These are phyloP conservation scores for Bondarzewia mesenterica DNA, from an alignment of 1,284 basidiomycete genomes.

Conservation along the genomic window DNA sequence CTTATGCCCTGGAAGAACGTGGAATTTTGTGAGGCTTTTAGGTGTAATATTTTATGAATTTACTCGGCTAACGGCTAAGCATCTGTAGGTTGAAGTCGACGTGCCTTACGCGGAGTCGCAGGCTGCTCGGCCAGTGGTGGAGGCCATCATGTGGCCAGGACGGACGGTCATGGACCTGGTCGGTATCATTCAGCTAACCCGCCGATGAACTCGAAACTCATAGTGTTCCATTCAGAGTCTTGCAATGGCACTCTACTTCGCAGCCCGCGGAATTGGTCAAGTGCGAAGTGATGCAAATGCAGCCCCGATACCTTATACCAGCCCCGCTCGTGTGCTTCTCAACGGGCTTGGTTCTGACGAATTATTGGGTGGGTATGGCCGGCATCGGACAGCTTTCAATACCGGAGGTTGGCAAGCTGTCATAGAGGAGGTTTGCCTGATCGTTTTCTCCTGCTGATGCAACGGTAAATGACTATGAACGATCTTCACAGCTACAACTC, in stretches of 20 bases:
- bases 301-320: slow-evolving; percentile 48
- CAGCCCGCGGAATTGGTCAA: slow-evolving; percentile 69
- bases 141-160: slow-evolving; percentile 76
- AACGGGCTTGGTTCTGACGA: slow-evolving; percentile 96
- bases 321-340: slow-evolving; percentile 76
- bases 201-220: too few species aligned
- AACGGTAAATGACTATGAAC: not conserved
- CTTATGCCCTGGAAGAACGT: slow-evolving; percentile 67
- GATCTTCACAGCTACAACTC: slow-evolving; percentile 64
- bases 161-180: slow-evolving; percentile 91
- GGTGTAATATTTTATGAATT: not conserved
- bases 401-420: slow-evolving; percentile 64
- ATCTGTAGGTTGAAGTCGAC: slow-evolving; percentile 68
- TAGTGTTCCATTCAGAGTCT: slow-evolving; percentile 54
- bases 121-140: slow-evolving; percentile 44
- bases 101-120: slow-evolving; percentile 77
- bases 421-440: slow-evolving; percentile 63
- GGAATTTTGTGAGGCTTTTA: slow-evolving; percentile 69
- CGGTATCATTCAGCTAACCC: slow-evolving; percentile 16
- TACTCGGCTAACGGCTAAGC: slow-evolving; percentile 6
- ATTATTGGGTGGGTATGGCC: slow-evolving; percentile 87
- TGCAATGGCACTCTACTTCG: slow-evolving; percentile 89
- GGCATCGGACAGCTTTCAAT: slow-evolving; percentile 77
- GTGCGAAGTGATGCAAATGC: slow-evolving; percentile 30
- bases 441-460: not conserved